Percentiles rank a stretch among this genome's conserved stretches.
phyloP scores from a whole-genome alignment of 2,329 filamentous ascomycete genomes.

The Alternaria rosae region DNA sequence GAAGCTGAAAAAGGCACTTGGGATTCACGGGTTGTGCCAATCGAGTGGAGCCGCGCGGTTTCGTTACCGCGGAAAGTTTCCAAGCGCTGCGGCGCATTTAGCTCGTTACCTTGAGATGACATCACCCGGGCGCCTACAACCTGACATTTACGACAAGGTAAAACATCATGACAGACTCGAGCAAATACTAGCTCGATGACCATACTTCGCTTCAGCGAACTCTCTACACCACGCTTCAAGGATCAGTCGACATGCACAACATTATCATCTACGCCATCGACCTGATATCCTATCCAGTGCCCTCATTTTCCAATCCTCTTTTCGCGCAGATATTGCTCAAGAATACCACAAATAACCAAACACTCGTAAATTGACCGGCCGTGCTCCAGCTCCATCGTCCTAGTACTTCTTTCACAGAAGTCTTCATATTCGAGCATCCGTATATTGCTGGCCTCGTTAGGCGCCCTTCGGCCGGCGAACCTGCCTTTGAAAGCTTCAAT shows the following conservation, averaged over 20 bases:
- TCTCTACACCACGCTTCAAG: background rate
- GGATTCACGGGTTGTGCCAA: background rate
- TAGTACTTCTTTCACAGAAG: background rate
- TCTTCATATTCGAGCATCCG: background rate
- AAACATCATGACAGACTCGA: too few species aligned
- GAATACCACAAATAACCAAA: background rate
- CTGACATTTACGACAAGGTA: background rate
- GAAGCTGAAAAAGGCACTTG: background rate
- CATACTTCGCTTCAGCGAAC: background rate
- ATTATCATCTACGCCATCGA: background rate
- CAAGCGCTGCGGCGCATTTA: background rate
- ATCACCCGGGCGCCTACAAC: background rate
- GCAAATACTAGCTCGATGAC: background rate
- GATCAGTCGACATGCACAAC: background rate
- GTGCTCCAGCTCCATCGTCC: background rate
- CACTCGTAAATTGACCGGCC: background rate
- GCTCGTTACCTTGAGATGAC: background rate
- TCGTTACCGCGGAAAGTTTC: background rate
- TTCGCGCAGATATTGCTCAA: background rate
- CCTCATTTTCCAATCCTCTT: background rate
- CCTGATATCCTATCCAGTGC: background rate
- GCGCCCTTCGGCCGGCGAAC: background rate
- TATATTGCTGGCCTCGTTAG: background rate
- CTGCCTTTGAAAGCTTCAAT: background rate
- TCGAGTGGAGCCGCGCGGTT: background rate